Evolutionary conservation across 176 grass and related monocot species (phyloP), one percentile per base, ranked within the genome.

Genomic region (Hordeum marinum): DNA sequence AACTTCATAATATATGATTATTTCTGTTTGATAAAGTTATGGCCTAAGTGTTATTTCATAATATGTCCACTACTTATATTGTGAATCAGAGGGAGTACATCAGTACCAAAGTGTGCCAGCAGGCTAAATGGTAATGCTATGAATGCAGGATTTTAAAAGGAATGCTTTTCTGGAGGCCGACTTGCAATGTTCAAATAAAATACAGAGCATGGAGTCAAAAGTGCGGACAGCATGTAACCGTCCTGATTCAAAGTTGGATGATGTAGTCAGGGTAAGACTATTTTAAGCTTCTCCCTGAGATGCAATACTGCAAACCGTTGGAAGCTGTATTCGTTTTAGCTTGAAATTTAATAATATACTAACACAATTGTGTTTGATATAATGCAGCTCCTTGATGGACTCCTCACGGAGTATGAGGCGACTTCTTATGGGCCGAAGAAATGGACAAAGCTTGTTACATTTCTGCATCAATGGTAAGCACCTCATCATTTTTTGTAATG

Each of bases 101-200:
- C 27, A 72, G 17, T 48, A 17, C 6, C 11, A 34, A 40, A 70
- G 46, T 45, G 48, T 18, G 9, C 36, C 5, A 70, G 9, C 59
- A 67, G 25, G 15, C 68, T 83, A 50, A 87, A 57, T 37, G 3
- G 18, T 76, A 72, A 29, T 31, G 41, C 3, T 72, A 70, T 87
- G 15, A 79, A 87, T 80, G 83, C 80, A 98, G 96, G 91, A 96
- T 72, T 96, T 89, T 71, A 99, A 96, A 87, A 99, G 86, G 60
- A 94, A 94, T 41, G 85, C 89, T 89, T 95, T 92, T 90, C 73
- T 92, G 48, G 93, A 99, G 82, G 93, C 93, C 60, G 96, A 99
- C 80, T 83, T 96, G 78, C 86, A 89, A 81, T 99, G 93, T 82
- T 94, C 88, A 25, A 96, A 89, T 54, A 83, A 67, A 87, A 90